Percentiles rank a stretch among this genome's conserved stretches.
These are phyloP conservation scores for Aspergillus vadensis DNA, from an alignment of 2,329 filamentous ascomycete species.

Conservation along the genomic window DNA sequence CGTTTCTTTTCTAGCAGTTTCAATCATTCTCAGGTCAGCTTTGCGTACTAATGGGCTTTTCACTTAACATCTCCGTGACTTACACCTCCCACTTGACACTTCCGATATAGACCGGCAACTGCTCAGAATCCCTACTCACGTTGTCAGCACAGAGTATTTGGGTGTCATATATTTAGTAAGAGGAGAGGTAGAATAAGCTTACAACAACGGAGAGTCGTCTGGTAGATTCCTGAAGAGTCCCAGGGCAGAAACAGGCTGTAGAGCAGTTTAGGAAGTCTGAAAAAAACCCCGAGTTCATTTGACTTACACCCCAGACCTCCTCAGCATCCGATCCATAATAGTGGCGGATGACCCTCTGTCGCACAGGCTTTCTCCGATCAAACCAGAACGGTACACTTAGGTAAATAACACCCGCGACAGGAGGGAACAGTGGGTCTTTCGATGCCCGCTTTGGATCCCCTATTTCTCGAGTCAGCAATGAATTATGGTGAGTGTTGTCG, in stretches of 20 bases:
- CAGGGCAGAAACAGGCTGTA: background rate
- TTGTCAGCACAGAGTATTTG: background rate
- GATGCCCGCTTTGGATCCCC: slow-evolving; percentile 1
- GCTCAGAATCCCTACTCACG: background rate
- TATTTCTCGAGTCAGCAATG: background rate
- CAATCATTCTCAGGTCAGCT: background rate
- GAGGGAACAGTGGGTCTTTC: background rate
- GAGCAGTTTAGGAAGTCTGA: background rate
- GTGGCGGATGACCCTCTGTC: background rate
- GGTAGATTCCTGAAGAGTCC: background rate
- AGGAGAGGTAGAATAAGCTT: background rate
- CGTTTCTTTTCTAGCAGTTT: background rate
- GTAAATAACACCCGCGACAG: slow-evolving; percentile 10
- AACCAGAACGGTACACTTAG: slow-evolving; percentile 12
- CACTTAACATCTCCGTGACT: background rate
- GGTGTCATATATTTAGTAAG: no score
- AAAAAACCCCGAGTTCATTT: no score
- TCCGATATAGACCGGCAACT: slow-evolving; percentile 9
- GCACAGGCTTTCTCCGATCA: slow-evolving; percentile 4
- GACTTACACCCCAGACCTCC: slow-evolving; percentile 10
- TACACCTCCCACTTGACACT: slow-evolving; percentile 13
- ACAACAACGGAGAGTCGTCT: slow-evolving; percentile 2
- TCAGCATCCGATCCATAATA: slow-evolving; percentile 11
- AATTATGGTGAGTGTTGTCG: no score
- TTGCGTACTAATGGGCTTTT: background rate